These are phyloP conservation scores for Balansia obtecta DNA, from an alignment of 2,329 filamentous ascomycete species.

Conservation along the genomic window DNA sequence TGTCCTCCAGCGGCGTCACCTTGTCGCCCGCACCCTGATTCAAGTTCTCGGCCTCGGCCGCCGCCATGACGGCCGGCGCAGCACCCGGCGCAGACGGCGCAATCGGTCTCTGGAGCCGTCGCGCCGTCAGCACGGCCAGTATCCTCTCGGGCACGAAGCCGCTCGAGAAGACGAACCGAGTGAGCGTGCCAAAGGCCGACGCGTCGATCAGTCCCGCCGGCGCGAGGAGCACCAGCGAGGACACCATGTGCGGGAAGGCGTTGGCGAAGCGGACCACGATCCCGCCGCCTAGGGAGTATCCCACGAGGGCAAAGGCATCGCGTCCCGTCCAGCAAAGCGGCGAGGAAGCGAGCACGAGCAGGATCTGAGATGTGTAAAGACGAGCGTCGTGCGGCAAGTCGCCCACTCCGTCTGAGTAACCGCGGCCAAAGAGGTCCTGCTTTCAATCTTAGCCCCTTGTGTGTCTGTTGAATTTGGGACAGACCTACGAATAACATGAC, in stretches of 20 bases:
- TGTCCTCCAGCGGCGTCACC: conserved; percentile 28
- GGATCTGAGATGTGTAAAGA: conserved; percentile 61
- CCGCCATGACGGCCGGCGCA: conserved; percentile 11
- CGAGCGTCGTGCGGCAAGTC: conserved; percentile 60
- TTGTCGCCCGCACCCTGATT: background rate
- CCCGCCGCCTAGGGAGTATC: conserved; percentile 74
- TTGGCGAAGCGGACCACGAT: conserved; percentile 64
- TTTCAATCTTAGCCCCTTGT: background rate
- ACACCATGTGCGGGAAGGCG: conserved; percentile 58
- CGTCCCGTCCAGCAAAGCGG: conserved; percentile 52
- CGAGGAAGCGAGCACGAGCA: conserved; percentile 59
- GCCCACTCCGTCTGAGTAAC: conserved; percentile 51
- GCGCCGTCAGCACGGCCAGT: conserved; percentile 33
- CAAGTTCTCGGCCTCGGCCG: conserved; percentile 30
- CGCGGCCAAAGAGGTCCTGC: conserved; percentile 56
- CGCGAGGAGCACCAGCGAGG: conserved; percentile 62
- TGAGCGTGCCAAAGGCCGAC: conserved; percentile 36
- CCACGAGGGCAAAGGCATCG: conserved; percentile 51
- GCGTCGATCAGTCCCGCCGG: conserved; percentile 61
- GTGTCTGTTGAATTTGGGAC: conserved; percentile 3
- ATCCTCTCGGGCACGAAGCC: conserved; percentile 41
- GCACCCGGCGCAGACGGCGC: conserved; percentile 22
- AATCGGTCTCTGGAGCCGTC: conserved; percentile 37
- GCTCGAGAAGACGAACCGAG: conserved; percentile 40
- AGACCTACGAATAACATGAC: conserved; percentile 62